A percentile compares a stretch with the other conserved stretches of the same genome.
Conservation (phyloP, 2,329 filamentous ascomycete species). For the Ophiostoma quercus region DNA sequence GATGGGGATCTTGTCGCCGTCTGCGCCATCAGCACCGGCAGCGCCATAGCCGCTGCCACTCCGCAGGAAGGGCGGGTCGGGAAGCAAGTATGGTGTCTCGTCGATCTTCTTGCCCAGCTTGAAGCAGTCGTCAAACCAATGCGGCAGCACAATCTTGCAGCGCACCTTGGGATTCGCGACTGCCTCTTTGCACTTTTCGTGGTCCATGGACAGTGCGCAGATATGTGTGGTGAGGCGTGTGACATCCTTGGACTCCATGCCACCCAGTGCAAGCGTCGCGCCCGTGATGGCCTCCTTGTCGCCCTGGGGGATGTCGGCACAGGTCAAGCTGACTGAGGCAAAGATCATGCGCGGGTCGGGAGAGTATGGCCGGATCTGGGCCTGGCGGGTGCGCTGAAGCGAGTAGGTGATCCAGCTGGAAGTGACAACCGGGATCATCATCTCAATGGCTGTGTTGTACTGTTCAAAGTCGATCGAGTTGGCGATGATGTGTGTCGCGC, state of each 20-base stretch:
- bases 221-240: constrained; percentile 79
- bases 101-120: constrained; percentile 87
- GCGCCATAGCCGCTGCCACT: not conserved
- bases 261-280: constrained; percentile 82
- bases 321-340: constrained; percentile 74
- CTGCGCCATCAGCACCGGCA: constrained; percentile 36
- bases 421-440: constrained; percentile 79
- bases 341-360: constrained; percentile 90
- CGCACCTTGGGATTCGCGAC: constrained; percentile 56
- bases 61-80: constrained; percentile 76
- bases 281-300: constrained; percentile 92
- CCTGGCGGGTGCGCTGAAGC: constrained; percentile 62
- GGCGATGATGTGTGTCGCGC: constrained; percentile 55
- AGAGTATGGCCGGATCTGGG: constrained; percentile 76
- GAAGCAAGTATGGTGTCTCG: constrained; percentile 78
- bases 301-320: constrained; percentile 73
- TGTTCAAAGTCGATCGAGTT: constrained; percentile 87
- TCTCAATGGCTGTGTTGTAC: constrained; percentile 66
- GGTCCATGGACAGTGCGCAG: constrained; percentile 71
- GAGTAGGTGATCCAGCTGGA: constrained; percentile 73
- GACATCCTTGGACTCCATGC: constrained; percentile 67
- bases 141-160: constrained; percentile 81
- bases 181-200: constrained; percentile 63
- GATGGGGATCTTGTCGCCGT: constrained; percentile 33
- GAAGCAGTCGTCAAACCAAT: constrained; percentile 97